Evolutionary conservation across 306 rosid species (phyloP).

Genomic region (Begonia peltatifolia): DNA sequence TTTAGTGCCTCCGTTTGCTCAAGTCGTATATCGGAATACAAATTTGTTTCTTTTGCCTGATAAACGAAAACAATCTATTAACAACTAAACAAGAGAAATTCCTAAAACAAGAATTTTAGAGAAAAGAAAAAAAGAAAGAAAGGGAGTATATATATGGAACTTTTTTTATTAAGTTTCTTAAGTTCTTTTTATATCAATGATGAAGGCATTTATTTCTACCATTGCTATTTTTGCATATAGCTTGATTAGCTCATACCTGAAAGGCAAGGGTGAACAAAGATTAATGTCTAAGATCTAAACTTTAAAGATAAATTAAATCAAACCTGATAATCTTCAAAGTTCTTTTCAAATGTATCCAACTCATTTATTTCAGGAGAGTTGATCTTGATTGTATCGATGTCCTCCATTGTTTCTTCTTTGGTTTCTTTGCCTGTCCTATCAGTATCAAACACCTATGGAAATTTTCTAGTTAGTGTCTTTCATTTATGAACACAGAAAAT

Average conservation of each 20-base stretch:
- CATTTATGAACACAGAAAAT: no score
- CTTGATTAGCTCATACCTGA: no score
- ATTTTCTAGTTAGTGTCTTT: not conserved
- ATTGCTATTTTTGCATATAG: no score
- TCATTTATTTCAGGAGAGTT: conserved; percentile 3
- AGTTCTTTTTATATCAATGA: not conserved
- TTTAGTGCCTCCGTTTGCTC: conserved; percentile 2
- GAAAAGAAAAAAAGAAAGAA: not conserved
- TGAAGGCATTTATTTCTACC: conserved; percentile 3
- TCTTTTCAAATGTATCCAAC: conserved; percentile 2
- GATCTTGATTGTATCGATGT: conserved; percentile 4
- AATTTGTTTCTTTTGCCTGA: conserved; percentile 12
- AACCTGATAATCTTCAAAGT: conserved; percentile 14
- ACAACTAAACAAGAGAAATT: not conserved
- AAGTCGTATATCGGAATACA: conserved; percentile 11
- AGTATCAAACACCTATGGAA: conserved; percentile 12
- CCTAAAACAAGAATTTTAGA: not conserved
- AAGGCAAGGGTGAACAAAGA: not conserved
- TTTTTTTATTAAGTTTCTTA: no score
- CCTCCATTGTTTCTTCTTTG: conserved; percentile 4
- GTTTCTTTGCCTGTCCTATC: conserved; percentile 3
- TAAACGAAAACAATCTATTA: not conserved
- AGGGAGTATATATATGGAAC: not conserved
- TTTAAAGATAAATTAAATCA: not conserved
- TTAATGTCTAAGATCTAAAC: not conserved